Evolutionary conservation across 805 yeast species (phyloP), one percentile per base, ranked within the genome.

Genomic region (Teunomyces aglyptinius): DNA sequence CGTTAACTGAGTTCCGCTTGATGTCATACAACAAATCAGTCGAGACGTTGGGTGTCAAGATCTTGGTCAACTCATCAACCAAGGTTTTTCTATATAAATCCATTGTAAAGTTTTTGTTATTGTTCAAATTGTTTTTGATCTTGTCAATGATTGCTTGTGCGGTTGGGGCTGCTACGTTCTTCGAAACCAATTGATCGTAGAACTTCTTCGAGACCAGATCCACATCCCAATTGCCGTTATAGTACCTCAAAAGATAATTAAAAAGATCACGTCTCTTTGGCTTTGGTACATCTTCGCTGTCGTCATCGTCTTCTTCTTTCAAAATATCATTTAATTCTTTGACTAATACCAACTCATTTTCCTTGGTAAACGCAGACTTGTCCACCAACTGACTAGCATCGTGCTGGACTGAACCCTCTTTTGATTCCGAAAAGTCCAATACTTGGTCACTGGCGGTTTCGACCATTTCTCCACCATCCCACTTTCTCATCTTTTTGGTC

Each of bases 151-250:
- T 75, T 39, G 80, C 76, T 34, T 75, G 81, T 0, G 98, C 94
- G 2, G 90, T 96, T 48, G 86, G 87, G 8, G 96, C 94, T 3
- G 97, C 94, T 27, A 92, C 94, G 58, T 92, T 92, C 57, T 91
- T 92, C 51, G 85, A 75, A 50, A 94, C 80, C 46, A 92, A 71
- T 56, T 89, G 95, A 48, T 87, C 86, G 45, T 81, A 77, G 66
- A 94, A 77, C 38, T 83, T 80, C 33, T 74, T 74, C 18, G 87
- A 68, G 2, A 89, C 83, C 36, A 82, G 81, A 32, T 76, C 76
- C 47, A 92, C 71, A 58, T 90, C 61, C 3, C 64, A 60, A 0
- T 67, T 55, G 3, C 66, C 57, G 4, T 75, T 75, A 33, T 72
- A 70, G 47, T 64, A 72, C 3, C 71, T 64, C 0, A 69, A 38